Evolutionary conservation across 1,139 yeast species (phyloP).

Genomic region (Hansenula lynferdii): DNA sequence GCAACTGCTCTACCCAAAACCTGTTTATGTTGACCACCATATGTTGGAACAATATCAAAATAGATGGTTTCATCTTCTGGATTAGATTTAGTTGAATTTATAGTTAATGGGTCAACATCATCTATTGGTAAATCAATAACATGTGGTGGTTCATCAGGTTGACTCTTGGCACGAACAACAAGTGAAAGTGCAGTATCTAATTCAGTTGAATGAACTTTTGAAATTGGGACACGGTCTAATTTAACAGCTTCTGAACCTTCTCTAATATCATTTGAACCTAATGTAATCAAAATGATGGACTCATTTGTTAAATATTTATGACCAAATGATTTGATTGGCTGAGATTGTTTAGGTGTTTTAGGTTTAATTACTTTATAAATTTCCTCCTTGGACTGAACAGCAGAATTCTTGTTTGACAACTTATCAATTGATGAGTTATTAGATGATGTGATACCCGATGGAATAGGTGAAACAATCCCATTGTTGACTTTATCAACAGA

Average conservation of each 20-base stretch:
- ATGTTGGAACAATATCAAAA: conserved; percentile 93
- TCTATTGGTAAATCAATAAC: conserved; percentile 81
- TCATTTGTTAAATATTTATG: conserved; percentile 71
- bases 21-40: conserved; percentile 46
- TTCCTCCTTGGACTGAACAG: conserved; percentile 11
- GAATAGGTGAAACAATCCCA: too few species aligned
- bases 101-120: conserved; percentile 80
- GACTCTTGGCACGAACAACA: conserved; percentile 53
- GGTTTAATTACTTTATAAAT: conserved; percentile 19
- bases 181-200: conserved; percentile 85
- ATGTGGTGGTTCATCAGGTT: conserved; percentile 54
- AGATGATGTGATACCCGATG: conserved; percentile 7
- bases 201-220: conserved; percentile 75
- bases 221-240: conserved; percentile 66
- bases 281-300: conserved; percentile 66
- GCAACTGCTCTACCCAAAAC: conserved; percentile 88
- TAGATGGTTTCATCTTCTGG: conserved; percentile 57
- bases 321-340: conserved; percentile 79
- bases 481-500: conserved; percentile 11
- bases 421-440: conserved; percentile 36
- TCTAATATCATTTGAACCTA: conserved; percentile 83
- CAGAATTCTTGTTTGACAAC: conserved; percentile 17
- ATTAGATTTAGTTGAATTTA: conserved; percentile 47
- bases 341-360: conserved; percentile 14
- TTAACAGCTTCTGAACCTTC: conserved; percentile 57